phyloP scores from a whole-genome alignment of 371 early-diverging fungal genomes.

The Blastocladiella emersonii region DNA sequence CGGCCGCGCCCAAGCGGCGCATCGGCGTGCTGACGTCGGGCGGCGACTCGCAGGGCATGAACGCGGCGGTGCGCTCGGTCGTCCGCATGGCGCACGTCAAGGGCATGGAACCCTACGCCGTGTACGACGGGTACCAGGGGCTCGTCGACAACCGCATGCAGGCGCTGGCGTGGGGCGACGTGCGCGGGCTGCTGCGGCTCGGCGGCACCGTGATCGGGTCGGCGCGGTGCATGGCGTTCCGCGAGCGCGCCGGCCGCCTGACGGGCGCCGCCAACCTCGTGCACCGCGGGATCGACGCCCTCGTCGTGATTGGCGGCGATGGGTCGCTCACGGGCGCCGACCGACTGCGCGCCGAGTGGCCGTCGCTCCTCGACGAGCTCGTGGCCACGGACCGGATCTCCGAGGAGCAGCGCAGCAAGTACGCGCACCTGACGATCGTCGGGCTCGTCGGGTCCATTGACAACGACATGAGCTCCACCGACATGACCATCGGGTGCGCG shows the following conservation, averaged over 20 bases:
- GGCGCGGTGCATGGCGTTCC: slow-evolving; percentile 82
- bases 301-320: slow-evolving; percentile 98
- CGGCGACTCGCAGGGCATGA: slow-evolving; percentile 99
- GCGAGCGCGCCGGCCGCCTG: slow-evolving; percentile 74
- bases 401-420: slow-evolving; percentile 36
- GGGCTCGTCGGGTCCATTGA: slow-evolving; percentile 82
- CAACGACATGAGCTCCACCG: slow-evolving; percentile 75
- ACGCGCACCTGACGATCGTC: slow-evolving; percentile 71
- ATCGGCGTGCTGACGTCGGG: slow-evolving; percentile 95
- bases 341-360: slow-evolving; percentile 86
- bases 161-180: slow-evolving; percentile 79
- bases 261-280: slow-evolving; percentile 77
- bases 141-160: slow-evolving; percentile 49
- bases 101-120: slow-evolving; percentile 74
- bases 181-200: slow-evolving; percentile 64
- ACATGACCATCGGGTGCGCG: slow-evolving; percentile 93
- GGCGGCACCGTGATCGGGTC: slow-evolving; percentile 98
- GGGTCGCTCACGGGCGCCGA: slow-evolving; percentile 97
- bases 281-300: slow-evolving; percentile 80
- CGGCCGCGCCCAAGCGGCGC: slow-evolving; percentile 11
- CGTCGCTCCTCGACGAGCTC: slow-evolving; percentile 60
- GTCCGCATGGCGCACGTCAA: slow-evolving; percentile 79
- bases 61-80: slow-evolving; percentile 87
- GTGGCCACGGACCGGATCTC: slow-evolving; percentile 33
- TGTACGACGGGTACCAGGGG: slow-evolving; percentile 95